Percentiles rank a stretch among this genome's conserved stretches.
Evolutionary conservation across 2,329 filamentous ascomycete species (phyloP).

Genomic region (Cladosporium sp.): DNA sequence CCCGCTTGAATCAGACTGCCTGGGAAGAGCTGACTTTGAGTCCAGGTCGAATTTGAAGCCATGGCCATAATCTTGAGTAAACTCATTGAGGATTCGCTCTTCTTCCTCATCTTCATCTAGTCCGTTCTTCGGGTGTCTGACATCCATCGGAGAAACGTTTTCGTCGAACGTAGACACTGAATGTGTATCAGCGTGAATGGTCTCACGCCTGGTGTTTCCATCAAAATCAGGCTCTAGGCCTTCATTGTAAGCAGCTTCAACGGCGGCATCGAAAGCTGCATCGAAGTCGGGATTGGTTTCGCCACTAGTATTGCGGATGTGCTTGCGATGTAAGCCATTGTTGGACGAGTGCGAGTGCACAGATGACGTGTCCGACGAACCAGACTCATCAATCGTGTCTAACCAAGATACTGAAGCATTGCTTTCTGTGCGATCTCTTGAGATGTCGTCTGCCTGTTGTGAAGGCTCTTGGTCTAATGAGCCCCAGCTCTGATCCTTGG

Average conservation of each 20-base stretch:
- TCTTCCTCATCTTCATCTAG: slow-evolving; percentile 45
- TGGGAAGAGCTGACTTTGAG: slow-evolving; percentile 66
- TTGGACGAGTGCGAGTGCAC: slow-evolving; percentile 78
- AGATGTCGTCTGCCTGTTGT: not conserved
- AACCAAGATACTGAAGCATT: slow-evolving; percentile 38
- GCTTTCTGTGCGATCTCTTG: slow-evolving; percentile 23
- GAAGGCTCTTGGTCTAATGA: not conserved
- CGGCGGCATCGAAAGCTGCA: slow-evolving; percentile 88
- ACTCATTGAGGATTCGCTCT: slow-evolving; percentile 70
- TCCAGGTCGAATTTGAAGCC: slow-evolving; percentile 75
- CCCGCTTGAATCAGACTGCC: slow-evolving; percentile 79
- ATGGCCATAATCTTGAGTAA: slow-evolving; percentile 76
- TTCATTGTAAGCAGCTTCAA: slow-evolving; percentile 94
- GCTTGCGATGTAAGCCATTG: slow-evolving; percentile 65
- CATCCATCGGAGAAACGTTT: slow-evolving; percentile 4
- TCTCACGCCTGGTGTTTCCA: slow-evolving; percentile 40
- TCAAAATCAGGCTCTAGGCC: slow-evolving; percentile 72
- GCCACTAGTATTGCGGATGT: slow-evolving; percentile 67
- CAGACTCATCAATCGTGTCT: slow-evolving; percentile 73
- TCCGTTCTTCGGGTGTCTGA: slow-evolving; percentile 15
- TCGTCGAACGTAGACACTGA: slow-evolving; percentile 19
- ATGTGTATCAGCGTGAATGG: slow-evolving; percentile 24
- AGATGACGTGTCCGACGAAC: slow-evolving; percentile 76
- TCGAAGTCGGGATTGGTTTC: slow-evolving; percentile 89
- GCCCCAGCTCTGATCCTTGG: slow-evolving; percentile 10